Evolutionary conservation across 108 stramenopile species (phyloP), one percentile per base, ranked within the genome.

Genomic region (Nitzschia sp.): DNA sequence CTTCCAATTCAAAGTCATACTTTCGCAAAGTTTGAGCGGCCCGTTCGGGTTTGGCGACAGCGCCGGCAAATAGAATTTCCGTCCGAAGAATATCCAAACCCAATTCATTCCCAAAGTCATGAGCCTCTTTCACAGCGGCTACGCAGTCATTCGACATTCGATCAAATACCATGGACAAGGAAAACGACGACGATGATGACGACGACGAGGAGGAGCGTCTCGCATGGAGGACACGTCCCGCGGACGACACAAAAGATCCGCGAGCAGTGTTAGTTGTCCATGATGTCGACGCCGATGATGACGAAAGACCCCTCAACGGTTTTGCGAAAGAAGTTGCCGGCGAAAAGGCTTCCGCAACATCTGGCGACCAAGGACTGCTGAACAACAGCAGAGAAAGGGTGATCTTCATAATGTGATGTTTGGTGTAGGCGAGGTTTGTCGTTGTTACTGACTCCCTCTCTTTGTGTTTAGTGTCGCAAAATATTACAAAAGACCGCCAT

Each of bases 131-230:
- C 2, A 75, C 68, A 23, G 71, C 80, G 22, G 45, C 76, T 27
- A 90, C 82, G 67, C 89, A 90, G 61, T 87, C 85, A 65, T 87
- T 80, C 47, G 85, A 87, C 80, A 91, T 72, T 32, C 85, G 84
- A 53, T 87, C 85, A 50, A 50, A 50, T 4, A 50, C 48, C 48
- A 50, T 50, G 48, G 48, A 50, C 5, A 50, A 22, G 4, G 21
- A 4, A 19, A n/a, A 21, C 5, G 48, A 50, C 9, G 38, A 41
- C 38, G 38, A 41, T 41, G 38, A 41, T n/a, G n/a, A n/a, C n/a
- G n/a, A n/a, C n/a, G n/a, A n/a, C n/a, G n/a, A n/a, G n/a, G n/a
- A n/a, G n/a, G n/a, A n/a, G n/a, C n/a, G n/a, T n/a, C n/a, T n/a
- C n/a, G n/a, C n/a, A n/a, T n/a, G n/a, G n/a, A n/a, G n/a, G n/a